Base-by-base conservation (phyloP, 805 yeast genomes). In the Schwanniomyces vanrijiae region DNA sequence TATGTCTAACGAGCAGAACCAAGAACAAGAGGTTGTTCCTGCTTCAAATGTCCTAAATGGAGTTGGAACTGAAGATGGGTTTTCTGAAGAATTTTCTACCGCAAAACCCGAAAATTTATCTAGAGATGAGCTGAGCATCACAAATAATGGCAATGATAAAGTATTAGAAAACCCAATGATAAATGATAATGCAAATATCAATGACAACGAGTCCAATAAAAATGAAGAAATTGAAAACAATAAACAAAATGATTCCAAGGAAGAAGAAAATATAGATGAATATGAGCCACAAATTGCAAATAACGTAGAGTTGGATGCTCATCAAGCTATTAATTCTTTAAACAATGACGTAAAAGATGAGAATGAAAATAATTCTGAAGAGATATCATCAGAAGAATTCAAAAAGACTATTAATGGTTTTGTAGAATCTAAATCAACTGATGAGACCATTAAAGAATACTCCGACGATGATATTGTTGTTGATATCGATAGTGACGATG, bases 381-480 rank as follows among this genome's bases (percentile, higher is more conserved):
- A 22, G 13, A 18, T 31, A 14, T 20, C 25, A 13, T 19, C 39
- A 10, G 25, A 24, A n/a, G 21, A 22, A 13, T 21, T 24, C 9
- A 38, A 14, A 10, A 24, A 14, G 29, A 22, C 7, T 5, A 21
- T 38, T 22, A 21, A 6, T 3, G 41, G 24, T 10, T 38, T 38
- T 38, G n/a, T 38, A 19, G 11, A 6, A n/a, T 38, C 41, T 4
- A 28, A 44, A 34, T 19, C 19, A 14, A 9, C 22, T 9, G 34
- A 39, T 4, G 55, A 46, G 26, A 50, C 42, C 9, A 31, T 54
- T 28, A 51, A 51, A 9, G 46, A 48, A 11, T 49, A 52, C n/a
- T 64, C 69, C 3, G 69, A 64, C 46, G 69, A 64, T 40, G 68
- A 64, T 4, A 59, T 64, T 19, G 53, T 55, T 16, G 47, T 62